Evolutionary conservation across 2,329 filamentous ascomycete species (phyloP).

Genomic region (Myriosclerotinia scirpicola): DNA sequence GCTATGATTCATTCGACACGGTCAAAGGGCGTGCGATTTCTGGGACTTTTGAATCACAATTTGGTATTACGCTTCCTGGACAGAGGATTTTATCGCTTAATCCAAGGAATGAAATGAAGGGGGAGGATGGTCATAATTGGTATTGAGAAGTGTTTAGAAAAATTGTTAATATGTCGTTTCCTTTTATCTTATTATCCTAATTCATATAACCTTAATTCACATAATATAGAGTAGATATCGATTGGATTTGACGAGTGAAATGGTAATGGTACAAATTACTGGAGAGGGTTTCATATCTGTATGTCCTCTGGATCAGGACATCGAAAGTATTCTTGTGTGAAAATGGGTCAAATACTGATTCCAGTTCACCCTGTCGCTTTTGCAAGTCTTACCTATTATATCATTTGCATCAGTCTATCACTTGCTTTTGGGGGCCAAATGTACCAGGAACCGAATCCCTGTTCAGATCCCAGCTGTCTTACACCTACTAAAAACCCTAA

Average conservation of each 20-base stretch:
- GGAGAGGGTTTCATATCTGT: background rate
- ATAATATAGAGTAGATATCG: background rate
- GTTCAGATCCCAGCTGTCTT: slow-evolving; percentile 7
- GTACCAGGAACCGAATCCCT: background rate
- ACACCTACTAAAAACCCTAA: background rate
- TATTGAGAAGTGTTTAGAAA: slow-evolving; percentile 46
- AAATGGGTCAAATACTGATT: background rate
- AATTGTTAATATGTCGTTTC: background rate
- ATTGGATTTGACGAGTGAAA: background rate
- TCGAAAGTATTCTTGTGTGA: background rate
- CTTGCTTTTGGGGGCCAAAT: background rate
- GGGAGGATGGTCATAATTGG: slow-evolving; percentile 58
- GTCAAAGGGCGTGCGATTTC: slow-evolving; percentile 57
- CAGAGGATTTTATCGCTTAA: slow-evolving; percentile 60
- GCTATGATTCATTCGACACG: slow-evolving; percentile 54
- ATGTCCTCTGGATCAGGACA: background rate
- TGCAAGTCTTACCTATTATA: background rate
- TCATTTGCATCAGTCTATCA: no score
- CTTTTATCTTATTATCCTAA: background rate
- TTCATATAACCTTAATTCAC: background rate
- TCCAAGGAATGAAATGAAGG: slow-evolving; percentile 52
- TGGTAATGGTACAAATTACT: background rate
- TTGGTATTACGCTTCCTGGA: slow-evolving; percentile 54
- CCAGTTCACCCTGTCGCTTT: background rate
- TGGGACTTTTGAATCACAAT: slow-evolving; percentile 58